Percentiles rank a stretch among this genome's conserved stretches.
Evolutionary conservation across 768 basidiomycete genomes (phyloP).

Genomic region (Podaxis sp.): DNA sequence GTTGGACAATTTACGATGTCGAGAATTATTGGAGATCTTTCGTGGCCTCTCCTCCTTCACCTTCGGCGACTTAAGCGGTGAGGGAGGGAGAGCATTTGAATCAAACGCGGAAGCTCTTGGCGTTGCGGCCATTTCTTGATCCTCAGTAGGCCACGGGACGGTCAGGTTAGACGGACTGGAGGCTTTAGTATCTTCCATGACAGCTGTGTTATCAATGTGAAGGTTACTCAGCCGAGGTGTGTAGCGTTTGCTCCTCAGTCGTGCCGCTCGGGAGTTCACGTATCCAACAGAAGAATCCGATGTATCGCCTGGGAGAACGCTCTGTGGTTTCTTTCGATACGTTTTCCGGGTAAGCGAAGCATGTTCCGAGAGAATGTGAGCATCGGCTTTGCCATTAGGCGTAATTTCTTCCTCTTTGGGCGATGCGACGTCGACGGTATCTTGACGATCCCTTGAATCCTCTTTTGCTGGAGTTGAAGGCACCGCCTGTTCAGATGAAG

Average conservation of each 20-base stretch:
- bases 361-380: constrained; percentile 1
- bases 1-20: constrained; percentile 47
- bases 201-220: constrained; percentile 35
- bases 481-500: constrained; percentile 39
- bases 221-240: constrained; percentile 45
- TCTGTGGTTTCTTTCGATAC: constrained; percentile 21
- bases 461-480: constrained; percentile 22
- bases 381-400: constrained; percentile 2
- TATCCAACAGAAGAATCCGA: constrained; percentile 48
- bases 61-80: constrained; percentile 29
- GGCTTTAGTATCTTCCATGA: constrained; percentile 24
- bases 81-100: constrained; percentile 26
- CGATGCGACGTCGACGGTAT: constrained; percentile 2
- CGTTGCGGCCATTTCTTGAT: constrained; percentile 48
- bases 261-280: constrained; percentile 36
- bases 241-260: constrained; percentile 54
- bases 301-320: constrained; percentile 32
- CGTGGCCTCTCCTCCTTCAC: constrained; percentile 24
- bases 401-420: constrained; percentile 11
- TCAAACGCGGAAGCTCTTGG: constrained; percentile 57
- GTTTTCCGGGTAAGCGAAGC: constrained; percentile 2
- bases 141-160: constrained; percentile 54
- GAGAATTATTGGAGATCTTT: constrained; percentile 33
- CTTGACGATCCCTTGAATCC: constrained; percentile 13
- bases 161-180: constrained; percentile 45